Percentiles rank a stretch among this genome's conserved stretches.
Conservation (phyloP, 176 grass and related monocot species). For the Cymbopogon citratus region DNA sequence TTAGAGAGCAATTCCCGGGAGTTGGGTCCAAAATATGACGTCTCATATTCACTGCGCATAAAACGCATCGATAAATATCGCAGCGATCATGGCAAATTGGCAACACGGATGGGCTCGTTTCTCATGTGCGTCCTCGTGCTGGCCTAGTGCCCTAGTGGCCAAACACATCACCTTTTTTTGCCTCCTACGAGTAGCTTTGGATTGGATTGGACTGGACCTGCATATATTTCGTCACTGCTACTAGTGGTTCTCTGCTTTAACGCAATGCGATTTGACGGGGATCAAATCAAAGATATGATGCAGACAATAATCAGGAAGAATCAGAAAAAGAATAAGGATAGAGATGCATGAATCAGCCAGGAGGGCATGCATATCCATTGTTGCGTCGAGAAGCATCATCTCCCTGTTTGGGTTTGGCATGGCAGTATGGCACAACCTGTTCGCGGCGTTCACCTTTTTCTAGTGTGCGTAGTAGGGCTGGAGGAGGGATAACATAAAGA, state of each 20-base stretch:
- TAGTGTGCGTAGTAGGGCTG: too few relatives aligned
- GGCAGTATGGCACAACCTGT: not conserved
- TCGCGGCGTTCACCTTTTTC: too few relatives aligned
- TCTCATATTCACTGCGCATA: not conserved
- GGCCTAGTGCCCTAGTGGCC: not conserved
- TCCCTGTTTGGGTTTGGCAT: not conserved
- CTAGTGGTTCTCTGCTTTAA: not conserved
- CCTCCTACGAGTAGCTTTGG: too few relatives aligned
- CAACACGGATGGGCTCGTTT: not conserved
- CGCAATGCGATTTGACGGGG: not conserved
- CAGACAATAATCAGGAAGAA: not conserved
- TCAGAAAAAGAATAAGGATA: too few relatives aligned
- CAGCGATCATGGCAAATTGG: not conserved
- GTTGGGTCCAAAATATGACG: not conserved
- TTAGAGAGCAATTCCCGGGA: not conserved
- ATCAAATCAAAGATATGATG: not conserved
- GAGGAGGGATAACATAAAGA: not conserved
- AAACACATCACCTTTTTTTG: not conserved
- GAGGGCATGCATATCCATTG: slow-evolving; percentile 30
- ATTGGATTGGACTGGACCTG: not conserved
- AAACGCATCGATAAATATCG: not conserved
- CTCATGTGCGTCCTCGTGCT: not conserved
- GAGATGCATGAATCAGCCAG: not conserved
- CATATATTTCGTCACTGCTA: not conserved
- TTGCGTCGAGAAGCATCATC: not conserved